Conservation (phyloP, 1,139 yeast genomes). For the Pichia sp. region DNA sequence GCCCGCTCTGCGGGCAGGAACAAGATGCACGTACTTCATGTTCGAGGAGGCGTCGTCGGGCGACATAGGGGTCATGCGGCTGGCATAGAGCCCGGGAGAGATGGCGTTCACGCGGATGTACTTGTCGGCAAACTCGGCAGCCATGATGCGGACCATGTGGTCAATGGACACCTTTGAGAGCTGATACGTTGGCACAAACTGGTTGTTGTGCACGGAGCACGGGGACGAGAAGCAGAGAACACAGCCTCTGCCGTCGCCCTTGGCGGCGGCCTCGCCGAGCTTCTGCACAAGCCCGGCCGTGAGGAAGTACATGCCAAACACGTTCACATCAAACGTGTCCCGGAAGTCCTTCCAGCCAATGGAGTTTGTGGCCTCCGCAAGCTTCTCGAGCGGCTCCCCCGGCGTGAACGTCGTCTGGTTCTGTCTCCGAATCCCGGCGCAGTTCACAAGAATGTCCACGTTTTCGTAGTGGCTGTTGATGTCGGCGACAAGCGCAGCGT, state of each 20-base stretch:
- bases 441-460: constrained; percentile 23
- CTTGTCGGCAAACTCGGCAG: constrained; percentile 26
- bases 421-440: constrained; percentile 25
- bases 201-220: constrained; percentile 24
- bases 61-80: constrained; percentile 25
- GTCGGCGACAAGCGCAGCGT: constrained; percentile 18
- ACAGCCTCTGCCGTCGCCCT: constrained; percentile 25
- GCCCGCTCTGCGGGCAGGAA: constrained; percentile 25
- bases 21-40: constrained; percentile 19
- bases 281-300: constrained; percentile 24
- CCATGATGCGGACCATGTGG: constrained; percentile 28
- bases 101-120: constrained; percentile 25
- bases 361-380: constrained; percentile 22
- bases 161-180: constrained; percentile 23
- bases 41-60: constrained; percentile 23
- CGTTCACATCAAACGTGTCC: constrained; percentile 24
- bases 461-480: constrained; percentile 20
- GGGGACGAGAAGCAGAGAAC: constrained; percentile 26
- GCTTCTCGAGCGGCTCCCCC: constrained; percentile 22
- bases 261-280: constrained; percentile 17
- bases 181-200: constrained; percentile 26
- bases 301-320: constrained; percentile 25
- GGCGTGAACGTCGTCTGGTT: constrained; percentile 19
- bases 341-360: constrained; percentile 23
- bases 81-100: constrained; percentile 24